Evolutionary conservation across 805 yeast genomes (phyloP).

Genomic region (Zygoascus biomembranicola): DNA sequence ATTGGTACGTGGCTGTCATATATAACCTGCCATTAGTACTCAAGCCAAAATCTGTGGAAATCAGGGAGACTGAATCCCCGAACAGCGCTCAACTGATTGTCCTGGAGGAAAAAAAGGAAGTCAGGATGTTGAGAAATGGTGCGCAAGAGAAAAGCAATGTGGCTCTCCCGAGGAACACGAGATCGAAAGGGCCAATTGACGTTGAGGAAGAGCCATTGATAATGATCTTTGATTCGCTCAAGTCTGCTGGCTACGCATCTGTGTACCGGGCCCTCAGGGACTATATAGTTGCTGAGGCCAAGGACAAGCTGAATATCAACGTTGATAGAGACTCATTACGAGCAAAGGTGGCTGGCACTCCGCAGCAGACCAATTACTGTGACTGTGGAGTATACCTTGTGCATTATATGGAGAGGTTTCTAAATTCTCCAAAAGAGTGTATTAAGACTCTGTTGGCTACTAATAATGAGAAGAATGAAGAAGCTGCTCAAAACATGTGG

Average conservation of each 20-base stretch:
- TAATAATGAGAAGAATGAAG: slow-evolving; percentile 1
- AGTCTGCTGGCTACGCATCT: slow-evolving; percentile 17
- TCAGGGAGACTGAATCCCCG: neutral
- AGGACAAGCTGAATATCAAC: slow-evolving; percentile 46
- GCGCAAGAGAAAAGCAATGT: neutral
- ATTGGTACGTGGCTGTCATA: slow-evolving; percentile 83
- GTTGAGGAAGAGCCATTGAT: slow-evolving; percentile 27
- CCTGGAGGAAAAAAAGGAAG: neutral
- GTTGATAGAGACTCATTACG: slow-evolving; percentile 42
- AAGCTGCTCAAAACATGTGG: slow-evolving; percentile 3
- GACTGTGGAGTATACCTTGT: slow-evolving; percentile 95
- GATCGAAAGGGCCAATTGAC: neutral
- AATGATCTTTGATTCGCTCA: slow-evolving; percentile 71
- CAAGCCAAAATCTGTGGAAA: slow-evolving; percentile 1
- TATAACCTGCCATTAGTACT: slow-evolving; percentile 34
- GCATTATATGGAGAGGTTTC: slow-evolving; percentile 32
- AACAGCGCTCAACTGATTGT: slow-evolving; percentile 10
- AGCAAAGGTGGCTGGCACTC: slow-evolving; percentile 49
- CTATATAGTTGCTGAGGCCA: slow-evolving; percentile 61
- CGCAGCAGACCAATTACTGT: slow-evolving; percentile 78
- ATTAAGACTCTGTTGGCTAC: slow-evolving; percentile 9
- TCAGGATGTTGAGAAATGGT: neutral
- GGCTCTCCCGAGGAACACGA: neutral
- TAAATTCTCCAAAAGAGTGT: slow-evolving; percentile 23
- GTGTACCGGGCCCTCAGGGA: slow-evolving; percentile 41